phyloP scores from a whole-genome alignment of 345 rosid species.

The Salix exigua region DNA sequence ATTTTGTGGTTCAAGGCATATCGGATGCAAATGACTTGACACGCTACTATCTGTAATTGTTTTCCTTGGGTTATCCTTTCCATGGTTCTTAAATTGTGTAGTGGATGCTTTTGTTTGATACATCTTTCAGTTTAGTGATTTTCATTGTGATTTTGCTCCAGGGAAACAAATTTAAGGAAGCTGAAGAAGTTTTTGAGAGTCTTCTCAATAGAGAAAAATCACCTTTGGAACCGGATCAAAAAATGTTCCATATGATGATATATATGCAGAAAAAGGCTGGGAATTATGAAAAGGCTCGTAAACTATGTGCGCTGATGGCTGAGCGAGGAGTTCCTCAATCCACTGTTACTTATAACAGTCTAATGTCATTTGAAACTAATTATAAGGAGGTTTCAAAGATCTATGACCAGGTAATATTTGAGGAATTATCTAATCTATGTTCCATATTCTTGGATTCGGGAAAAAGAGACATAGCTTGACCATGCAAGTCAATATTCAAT shows the following conservation, averaged over 20 bases:
- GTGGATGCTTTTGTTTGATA: conserved; percentile 5
- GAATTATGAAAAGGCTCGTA: conserved; percentile 76
- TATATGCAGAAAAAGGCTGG: conserved; percentile 90
- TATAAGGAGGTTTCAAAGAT: conserved; percentile 96
- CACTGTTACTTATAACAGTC: conserved; percentile 81
- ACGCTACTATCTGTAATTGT: too few relatives aligned
- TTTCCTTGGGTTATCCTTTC: not conserved
- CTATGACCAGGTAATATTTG: conserved; percentile 72
- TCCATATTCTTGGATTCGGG: not conserved
- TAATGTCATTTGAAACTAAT: conserved; percentile 83
- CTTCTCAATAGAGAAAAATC: conserved; percentile 66
- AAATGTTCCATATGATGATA: conserved; percentile 96
- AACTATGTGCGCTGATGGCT: conserved; percentile 64
- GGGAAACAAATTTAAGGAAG: conserved; percentile 84
- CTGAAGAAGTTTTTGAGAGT: conserved; percentile 72
- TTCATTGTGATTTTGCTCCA: conserved; percentile 19
- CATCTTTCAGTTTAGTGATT: conserved; percentile 9
- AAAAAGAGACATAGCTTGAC: too few relatives aligned
- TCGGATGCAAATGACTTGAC: too few relatives aligned
- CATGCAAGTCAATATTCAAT: too few relatives aligned
- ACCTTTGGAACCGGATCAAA: conserved; percentile 79
- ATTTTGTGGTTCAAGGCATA: too few relatives aligned
- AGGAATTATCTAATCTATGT: not conserved
- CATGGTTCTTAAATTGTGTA: not conserved
- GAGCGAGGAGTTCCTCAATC: conserved; percentile 65